These are phyloP conservation scores for Stagonosporopsis vannaccii DNA, from an alignment of 2,329 filamentous ascomycete genomes.

Conservation along the genomic window DNA sequence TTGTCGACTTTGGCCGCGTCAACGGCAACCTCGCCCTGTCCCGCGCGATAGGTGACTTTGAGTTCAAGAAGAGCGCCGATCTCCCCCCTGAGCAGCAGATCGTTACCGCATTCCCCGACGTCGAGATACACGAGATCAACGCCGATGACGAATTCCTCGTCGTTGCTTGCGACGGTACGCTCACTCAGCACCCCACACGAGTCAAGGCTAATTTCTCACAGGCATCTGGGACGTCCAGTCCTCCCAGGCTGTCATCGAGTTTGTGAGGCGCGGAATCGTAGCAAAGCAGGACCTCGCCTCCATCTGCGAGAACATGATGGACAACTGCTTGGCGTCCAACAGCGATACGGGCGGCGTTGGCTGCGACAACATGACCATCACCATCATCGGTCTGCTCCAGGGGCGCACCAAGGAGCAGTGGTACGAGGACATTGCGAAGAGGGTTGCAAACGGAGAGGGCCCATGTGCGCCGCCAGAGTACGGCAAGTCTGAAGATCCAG, in stretches of 20 bases:
- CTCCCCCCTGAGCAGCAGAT: slow-evolving; percentile 98
- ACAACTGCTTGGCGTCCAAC: slow-evolving; percentile 97
- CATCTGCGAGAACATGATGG: slow-evolving; percentile 99
- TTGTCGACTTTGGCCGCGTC: slow-evolving; percentile 97
- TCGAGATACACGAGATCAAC: slow-evolving; percentile 86
- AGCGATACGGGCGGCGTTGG: slow-evolving; percentile 97
- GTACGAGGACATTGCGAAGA: slow-evolving; percentile 94
- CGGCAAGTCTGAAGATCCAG: slow-evolving; percentile 73
- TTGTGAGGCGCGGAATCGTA: slow-evolving; percentile 93
- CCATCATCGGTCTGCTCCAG: slow-evolving; percentile 84
- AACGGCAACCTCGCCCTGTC: slow-evolving; percentile 98
- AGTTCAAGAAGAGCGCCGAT: slow-evolving; percentile 99
- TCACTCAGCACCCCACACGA: too few relatives aligned
- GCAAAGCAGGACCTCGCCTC: slow-evolving; percentile 93
- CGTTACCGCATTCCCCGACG: slow-evolving; percentile 94
- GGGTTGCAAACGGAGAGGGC: slow-evolving; percentile 95
- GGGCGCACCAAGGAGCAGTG: slow-evolving; percentile 96
- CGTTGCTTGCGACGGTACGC: slow-evolving; percentile 54
- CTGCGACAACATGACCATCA: slow-evolving; percentile 99
- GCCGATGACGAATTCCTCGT: slow-evolving; percentile 88
- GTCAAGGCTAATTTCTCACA: slow-evolving; percentile 51
- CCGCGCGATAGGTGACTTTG: slow-evolving; percentile 97
- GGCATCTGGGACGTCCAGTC: slow-evolving; percentile 99
- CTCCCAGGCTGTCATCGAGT: slow-evolving; percentile 95
- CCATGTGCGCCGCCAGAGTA: slow-evolving; percentile 99